Base-by-base conservation (phyloP, 176 grass and related monocot species). In the Oryza coarctata region DNA sequence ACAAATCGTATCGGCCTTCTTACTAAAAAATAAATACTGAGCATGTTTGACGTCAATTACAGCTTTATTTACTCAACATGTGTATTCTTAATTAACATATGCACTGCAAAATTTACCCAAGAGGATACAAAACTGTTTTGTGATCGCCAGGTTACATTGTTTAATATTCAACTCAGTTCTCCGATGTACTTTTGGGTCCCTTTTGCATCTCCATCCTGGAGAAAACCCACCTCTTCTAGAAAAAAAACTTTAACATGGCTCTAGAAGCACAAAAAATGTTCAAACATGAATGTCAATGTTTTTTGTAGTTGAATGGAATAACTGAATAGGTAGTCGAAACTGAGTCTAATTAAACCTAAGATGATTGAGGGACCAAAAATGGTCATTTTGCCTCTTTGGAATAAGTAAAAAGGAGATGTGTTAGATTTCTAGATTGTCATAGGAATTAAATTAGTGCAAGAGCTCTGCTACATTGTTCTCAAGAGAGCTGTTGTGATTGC, bases 1-100 rank as follows among this genome's bases (percentile, higher is more conserved):
- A 38, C 35, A 3, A 57, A 39, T 38, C 47, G 0, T 3, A 36
- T 18, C 63, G 66, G 0, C 64, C 5, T 47, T 36, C n/a, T 73
- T 87, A 63, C 1, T 44, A 61, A 68, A 79, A n/a, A n/a, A 14
- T 9, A 35, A 68, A 1, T n/a, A 30, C 5, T 27, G 9, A 75
- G 25, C 33, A 11, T 33, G 2, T 83, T 13, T 12, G 27, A 8
- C 79, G 6, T 64, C n/a, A 75, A 34, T 70, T 64, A n/a, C 2
- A 39, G 17, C 12, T 62, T 33, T 30, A 18, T 69, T 73, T 73
- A 65, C 2, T 30, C 68, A 66, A 38, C 28, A 38, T 60, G 13
- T 68, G 58, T 13, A 65, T 74, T 28, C 22, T 50, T 68, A 86
- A 68, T 18, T 27, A 6, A 60, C 25, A 28, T 68, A 55, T 75